These are phyloP conservation scores for Aspergillus avenaceus DNA, from an alignment of 495 filamentous ascomycete species.

Conservation along the genomic window DNA sequence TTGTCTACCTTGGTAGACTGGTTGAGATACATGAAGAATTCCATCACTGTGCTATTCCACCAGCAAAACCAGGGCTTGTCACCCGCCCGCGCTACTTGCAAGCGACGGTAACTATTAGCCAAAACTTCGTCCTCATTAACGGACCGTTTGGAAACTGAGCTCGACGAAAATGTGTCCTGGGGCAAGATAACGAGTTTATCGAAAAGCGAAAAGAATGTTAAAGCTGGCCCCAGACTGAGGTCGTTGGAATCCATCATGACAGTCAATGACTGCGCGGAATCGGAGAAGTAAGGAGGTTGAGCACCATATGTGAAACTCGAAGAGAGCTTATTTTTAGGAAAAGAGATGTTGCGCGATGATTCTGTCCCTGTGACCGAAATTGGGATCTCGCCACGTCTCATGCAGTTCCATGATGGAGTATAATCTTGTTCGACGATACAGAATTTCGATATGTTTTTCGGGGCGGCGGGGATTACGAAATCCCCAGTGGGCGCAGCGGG, in stretches of 20 bases:
- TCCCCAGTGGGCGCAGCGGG: slow-evolving; percentile 59
- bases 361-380: slow-evolving; percentile 28
- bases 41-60: slow-evolving; percentile 79
- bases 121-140: slow-evolving; percentile 25
- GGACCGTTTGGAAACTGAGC: slow-evolving; percentile 24
- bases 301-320: slow-evolving; percentile 62
- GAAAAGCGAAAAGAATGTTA: slow-evolving; percentile 65
- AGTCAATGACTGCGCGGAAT: slow-evolving; percentile 43
- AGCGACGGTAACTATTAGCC: slow-evolving; percentile 26
- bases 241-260: slow-evolving; percentile 65
- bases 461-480: slow-evolving; percentile 55
- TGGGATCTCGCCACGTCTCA: slow-evolving; percentile 33
- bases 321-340: slow-evolving; percentile 23
- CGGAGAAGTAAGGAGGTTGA: slow-evolving; percentile 58
- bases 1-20: slow-evolving; percentile 44
- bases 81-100: slow-evolving; percentile 48
- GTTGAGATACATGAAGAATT: slow-evolving; percentile 75
- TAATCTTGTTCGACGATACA: slow-evolving; percentile 63
- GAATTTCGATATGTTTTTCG: slow-evolving; percentile 54
- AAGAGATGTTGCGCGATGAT: slow-evolving; percentile 23
- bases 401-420: slow-evolving; percentile 66
- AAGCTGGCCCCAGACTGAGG: slow-evolving; percentile 63
- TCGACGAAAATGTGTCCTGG: slow-evolving; percentile 43
- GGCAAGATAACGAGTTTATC: slow-evolving; percentile 79
- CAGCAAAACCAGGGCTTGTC: slow-evolving; percentile 83